phyloP scores from a whole-genome alignment of 75 land plant species.

The Cupressus sempervirens region DNA sequence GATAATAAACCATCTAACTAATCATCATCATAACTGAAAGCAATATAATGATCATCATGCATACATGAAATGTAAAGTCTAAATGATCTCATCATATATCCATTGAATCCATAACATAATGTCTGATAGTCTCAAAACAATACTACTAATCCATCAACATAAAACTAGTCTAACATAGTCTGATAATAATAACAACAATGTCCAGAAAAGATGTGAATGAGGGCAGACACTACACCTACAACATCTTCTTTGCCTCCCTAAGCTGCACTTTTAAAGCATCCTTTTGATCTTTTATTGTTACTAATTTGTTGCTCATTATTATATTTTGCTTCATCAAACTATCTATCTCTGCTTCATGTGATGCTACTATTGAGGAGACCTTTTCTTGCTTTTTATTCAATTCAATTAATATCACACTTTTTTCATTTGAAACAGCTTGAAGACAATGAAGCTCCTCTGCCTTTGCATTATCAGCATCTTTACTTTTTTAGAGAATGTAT shows the following conservation, averaged over 20 bases:
- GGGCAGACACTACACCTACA: too few species aligned
- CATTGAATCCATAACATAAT: too few species aligned
- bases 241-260: constrained; percentile 73
- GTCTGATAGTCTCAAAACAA: too few species aligned
- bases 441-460: constrained; percentile 17
- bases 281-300: constrained; percentile 17
- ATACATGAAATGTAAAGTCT: too few species aligned
- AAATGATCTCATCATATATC: too few species aligned
- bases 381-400: constrained; percentile 40
- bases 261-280: constrained; percentile 41
- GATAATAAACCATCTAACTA: too few species aligned
- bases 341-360: constrained; percentile 38
- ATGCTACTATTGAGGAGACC: constrained; percentile 16
- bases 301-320: constrained; percentile 33
- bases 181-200: too few species aligned
- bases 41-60: too few species aligned
- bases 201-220: too few species aligned
- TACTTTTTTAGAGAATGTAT: constrained; percentile 2
- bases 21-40: too few species aligned
- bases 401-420: constrained; percentile 2
- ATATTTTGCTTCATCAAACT: constrained; percentile 18
- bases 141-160: too few species aligned
- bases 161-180: too few species aligned
- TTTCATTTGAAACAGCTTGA: constrained; percentile 24
- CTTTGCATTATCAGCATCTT: constrained; percentile 11